Conservation (phyloP, 1,284 basidiomycete genomes). For the Naganishia albida region DNA sequence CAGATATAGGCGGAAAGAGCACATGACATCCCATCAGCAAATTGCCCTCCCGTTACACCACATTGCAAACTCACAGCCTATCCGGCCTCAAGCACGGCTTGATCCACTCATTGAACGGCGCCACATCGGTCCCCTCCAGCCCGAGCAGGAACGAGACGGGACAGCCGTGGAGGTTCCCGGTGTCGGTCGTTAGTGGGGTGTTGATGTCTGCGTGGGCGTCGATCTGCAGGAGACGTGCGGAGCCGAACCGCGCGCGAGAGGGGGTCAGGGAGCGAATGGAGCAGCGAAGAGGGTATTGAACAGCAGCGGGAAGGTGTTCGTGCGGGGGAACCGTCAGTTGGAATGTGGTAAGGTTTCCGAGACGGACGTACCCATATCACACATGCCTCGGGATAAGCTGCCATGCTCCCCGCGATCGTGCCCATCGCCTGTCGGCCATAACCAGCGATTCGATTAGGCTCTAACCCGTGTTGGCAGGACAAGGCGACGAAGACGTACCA, state of each 20-base stretch:
- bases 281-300: background rate
- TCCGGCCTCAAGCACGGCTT: slow-evolving; percentile 70
- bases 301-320: background rate
- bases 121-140: slow-evolving; percentile 64
- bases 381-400: slow-evolving; percentile 63
- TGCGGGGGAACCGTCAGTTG: background rate
- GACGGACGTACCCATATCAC: slow-evolving; percentile 71
- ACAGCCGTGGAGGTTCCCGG: slow-evolving; percentile 97
- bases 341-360: too few species aligned
- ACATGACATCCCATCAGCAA: too few species aligned
- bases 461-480: background rate
- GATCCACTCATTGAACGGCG: slow-evolving; percentile 67
- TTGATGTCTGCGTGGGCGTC: slow-evolving; percentile 96
- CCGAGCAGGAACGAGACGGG: slow-evolving; percentile 93
- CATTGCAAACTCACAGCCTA: slow-evolving; percentile 47
- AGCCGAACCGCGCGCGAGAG: background rate
- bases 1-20: too few species aligned
- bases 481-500: slow-evolving; percentile 63
- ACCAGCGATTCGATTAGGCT: background rate
- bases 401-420: slow-evolving; percentile 59
- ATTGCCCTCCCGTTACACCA: background rate
- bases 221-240: slow-evolving; percentile 49
- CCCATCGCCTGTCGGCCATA: slow-evolving; percentile 71
- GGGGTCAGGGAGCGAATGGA: background rate
- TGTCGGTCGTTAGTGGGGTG: slow-evolving; percentile 78